Percentiles rank a stretch among this genome's conserved stretches.
These are phyloP conservation scores for Hortaea werneckii DNA, from an alignment of 2,329 filamentous ascomycete species.

Conservation along the genomic window DNA sequence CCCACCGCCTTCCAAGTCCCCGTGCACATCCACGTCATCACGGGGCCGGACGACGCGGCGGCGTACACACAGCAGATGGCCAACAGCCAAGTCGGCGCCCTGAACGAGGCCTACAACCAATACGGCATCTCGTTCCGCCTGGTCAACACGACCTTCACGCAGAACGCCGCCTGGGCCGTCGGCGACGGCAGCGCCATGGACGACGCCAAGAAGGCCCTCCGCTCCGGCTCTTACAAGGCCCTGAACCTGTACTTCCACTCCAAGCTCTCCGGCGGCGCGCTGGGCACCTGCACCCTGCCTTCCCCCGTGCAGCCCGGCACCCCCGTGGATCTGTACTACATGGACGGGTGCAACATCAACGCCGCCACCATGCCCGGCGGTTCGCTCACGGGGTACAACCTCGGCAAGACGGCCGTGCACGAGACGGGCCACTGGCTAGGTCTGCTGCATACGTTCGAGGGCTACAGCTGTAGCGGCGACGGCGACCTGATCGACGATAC, in stretches of 20 bases:
- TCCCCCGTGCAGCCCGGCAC: conserved; percentile 27
- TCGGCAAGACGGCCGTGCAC: conserved; percentile 38
- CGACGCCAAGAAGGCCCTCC: conserved; percentile 44
- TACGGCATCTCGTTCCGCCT: conserved; percentile 45
- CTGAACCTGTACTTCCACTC: conserved; percentile 53
- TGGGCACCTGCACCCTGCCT: conserved; percentile 46
- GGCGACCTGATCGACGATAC: conserved; percentile 39
- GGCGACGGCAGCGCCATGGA: conserved; percentile 37
- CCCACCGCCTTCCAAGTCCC: conserved; percentile 27
- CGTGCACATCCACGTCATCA: conserved; percentile 36
- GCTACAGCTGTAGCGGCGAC: conserved; percentile 33
- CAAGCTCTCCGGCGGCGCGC: conserved; percentile 36
- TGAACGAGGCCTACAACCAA: conserved; percentile 37
- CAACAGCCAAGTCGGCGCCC: conserved; percentile 25
- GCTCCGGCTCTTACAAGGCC: conserved; percentile 42
- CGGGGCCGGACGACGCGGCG: conserved; percentile 25
- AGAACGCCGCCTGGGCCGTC: conserved; percentile 46
- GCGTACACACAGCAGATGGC: conserved; percentile 34
- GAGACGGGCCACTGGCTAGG: conserved; percentile 41
- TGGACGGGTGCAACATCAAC: conserved; percentile 48
- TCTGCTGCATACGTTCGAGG: conserved; percentile 38
- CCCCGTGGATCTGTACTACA: conserved; percentile 29
- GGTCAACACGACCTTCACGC: conserved; percentile 38
- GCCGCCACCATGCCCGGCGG: conserved; percentile 48
- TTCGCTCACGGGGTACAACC: conserved; percentile 38